Base-by-base conservation (phyloP, 139 green algal genomes). In the Pseudopediastrum boryanum region DNA sequence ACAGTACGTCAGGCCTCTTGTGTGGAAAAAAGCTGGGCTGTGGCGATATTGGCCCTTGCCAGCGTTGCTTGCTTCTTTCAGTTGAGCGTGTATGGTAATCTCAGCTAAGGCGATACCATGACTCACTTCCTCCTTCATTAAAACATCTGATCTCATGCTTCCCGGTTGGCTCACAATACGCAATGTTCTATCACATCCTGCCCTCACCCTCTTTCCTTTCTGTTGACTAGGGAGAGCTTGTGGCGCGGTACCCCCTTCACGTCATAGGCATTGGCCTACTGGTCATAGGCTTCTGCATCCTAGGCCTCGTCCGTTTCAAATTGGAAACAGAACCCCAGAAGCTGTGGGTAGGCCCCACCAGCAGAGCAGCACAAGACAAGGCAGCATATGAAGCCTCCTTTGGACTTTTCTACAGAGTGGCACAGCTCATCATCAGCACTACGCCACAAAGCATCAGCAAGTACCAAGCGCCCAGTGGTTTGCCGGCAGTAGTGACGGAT, bases 321-420 rank as follows among this genome's bases (percentile, higher is more conserved):
- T 83, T 93, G 23, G 80, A 84, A 61, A 90, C 82, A 0, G 79
- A 87, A 61, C 92, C 92, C 0, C 79, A 90, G 81, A 38, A 78
- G 68, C 84, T 97, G 35, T 97, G 93, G 93, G 93, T 97, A 36
- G 85, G 89, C 2, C 81, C 90, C 0, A 64, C 50, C 71, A 95
- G 89, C 59, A 80, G 87, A 1, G 70, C 81, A 21, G 76, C 79
- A 1, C 52, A 66, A 41, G 65, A 91, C 39, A 92, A 95, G 84
- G 89, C 84, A 0, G 75, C 82, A 5, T 98, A 92, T 56, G 93
- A 98, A 70, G 78, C 78, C 10, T 85, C 94, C 8, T 97, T 98
- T 81, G 94, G 94, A 4, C 86, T 92, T 13, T 98, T 98, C 71
- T 98, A 97, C 71, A 83, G 94, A 16, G 91, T 97, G 29, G 88